Percentiles rank a stretch among this genome's conserved stretches.
phyloP scores from a whole-genome alignment of 106 monocot genomes.

The Iris macrosiphon region DNA sequence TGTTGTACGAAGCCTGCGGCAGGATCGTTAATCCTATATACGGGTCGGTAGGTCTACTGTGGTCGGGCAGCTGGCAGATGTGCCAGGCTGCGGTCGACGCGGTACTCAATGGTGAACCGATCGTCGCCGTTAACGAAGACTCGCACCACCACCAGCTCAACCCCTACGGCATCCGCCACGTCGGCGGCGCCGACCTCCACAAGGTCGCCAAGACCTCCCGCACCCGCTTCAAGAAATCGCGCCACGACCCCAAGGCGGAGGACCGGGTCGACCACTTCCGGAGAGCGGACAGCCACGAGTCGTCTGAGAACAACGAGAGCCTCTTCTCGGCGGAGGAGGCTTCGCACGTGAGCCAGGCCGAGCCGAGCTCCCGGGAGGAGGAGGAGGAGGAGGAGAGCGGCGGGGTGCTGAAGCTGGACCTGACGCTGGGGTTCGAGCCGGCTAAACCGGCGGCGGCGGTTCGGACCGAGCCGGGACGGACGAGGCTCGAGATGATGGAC shows the following conservation, averaged over 20 bases:
- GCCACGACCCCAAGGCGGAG: neutral
- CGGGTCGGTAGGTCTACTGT: constrained; percentile 51
- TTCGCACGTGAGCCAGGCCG: constrained; percentile 36
- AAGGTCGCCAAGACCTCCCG: constrained; percentile 18
- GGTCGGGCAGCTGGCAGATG: constrained; percentile 49
- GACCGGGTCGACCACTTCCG: neutral
- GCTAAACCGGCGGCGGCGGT: neutral
- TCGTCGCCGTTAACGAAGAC: constrained; percentile 26
- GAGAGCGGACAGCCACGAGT: constrained; percentile 23
- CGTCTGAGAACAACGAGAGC: constrained; percentile 5
- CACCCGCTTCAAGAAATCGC: constrained; percentile 49
- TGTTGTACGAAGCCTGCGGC: constrained; percentile 53
- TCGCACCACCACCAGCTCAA: constrained; percentile 17
- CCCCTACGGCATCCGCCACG: constrained; percentile 59
- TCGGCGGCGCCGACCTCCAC: constrained; percentile 20
- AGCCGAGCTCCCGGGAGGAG: constrained; percentile 20
- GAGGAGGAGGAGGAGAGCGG: constrained; percentile 18
- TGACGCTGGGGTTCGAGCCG: constrained; percentile 34
- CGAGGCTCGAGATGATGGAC: too few relatives aligned
- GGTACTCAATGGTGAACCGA: constrained; percentile 43
- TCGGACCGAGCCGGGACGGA: too few relatives aligned
- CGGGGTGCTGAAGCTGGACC: constrained; percentile 35
- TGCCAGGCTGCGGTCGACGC: constrained; percentile 49
- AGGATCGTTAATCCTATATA: constrained; percentile 51
- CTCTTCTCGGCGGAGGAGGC: constrained; percentile 27